Percentiles rank a stretch among this genome's conserved stretches.
These are phyloP conservation scores for Capsella bursapastoris DNA, from an alignment of 345 rosid genomes.

Conservation along the genomic window DNA sequence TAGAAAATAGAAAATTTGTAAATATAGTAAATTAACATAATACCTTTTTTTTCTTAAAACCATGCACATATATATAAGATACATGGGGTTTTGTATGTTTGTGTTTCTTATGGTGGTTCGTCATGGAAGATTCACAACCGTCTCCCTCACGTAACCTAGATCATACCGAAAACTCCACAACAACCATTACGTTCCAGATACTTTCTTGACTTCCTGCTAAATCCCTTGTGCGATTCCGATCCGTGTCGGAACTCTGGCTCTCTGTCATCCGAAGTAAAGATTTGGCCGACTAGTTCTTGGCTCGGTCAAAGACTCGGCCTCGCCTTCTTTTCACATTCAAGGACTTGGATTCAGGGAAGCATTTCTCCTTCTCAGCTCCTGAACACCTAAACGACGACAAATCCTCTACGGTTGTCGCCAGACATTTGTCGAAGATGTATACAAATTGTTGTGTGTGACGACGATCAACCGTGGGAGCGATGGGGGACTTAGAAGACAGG, in stretches of 20 bases:
- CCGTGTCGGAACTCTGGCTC: slow-evolving; percentile 9
- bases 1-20: no score
- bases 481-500: no score
- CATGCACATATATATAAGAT: no score
- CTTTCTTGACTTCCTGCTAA: not conserved
- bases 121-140: not conserved
- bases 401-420: not conserved
- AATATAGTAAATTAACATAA: no score
- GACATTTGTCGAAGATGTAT: not conserved
- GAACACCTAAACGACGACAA: not conserved
- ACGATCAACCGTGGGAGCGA: no score
- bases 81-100: no score
- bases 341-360: not conserved
- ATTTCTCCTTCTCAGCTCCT: slow-evolving; percentile 12
- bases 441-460: no score
- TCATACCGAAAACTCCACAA: not conserved
- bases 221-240: not conserved
- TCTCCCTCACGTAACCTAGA: not conserved
- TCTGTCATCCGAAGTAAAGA: not conserved
- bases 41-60: no score
- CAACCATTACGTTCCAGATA: not conserved
- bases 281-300: not conserved
- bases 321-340: slow-evolving; percentile 9
- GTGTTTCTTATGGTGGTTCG: no score
- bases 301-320: slow-evolving; percentile 7